Percentiles rank a stretch among this genome's conserved stretches.
phyloP scores from a whole-genome alignment of 805 yeast species.

The Saccharomyces mikatae region DNA sequence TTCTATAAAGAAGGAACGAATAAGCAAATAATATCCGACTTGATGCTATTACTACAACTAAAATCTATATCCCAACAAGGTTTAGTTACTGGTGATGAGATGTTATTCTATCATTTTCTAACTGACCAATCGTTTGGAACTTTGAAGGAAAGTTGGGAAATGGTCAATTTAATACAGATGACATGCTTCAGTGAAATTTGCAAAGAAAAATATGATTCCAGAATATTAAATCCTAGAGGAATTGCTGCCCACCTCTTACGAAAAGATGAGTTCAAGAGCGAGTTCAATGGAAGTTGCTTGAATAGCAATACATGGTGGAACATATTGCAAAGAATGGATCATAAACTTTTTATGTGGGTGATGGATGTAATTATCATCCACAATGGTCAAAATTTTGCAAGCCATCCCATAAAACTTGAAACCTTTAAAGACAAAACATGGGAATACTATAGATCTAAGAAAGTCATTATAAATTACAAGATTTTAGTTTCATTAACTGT shows the following conservation, averaged over 20 bases:
- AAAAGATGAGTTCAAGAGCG: conserved; percentile 24
- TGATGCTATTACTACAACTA: conserved; percentile 26
- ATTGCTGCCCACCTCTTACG: conserved; percentile 23
- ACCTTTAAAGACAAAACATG: conserved; percentile 14
- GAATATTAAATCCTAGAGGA: conserved; percentile 26
- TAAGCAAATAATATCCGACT: conserved; percentile 10
- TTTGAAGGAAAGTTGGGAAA: conserved; percentile 22
- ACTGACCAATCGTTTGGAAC: conserved; percentile 8
- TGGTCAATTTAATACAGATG: conserved; percentile 23
- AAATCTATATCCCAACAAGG: conserved; percentile 32
- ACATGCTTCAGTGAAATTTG: conserved; percentile 24
- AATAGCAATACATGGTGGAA: conserved; percentile 28
- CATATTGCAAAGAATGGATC: conserved; percentile 24
- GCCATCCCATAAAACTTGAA: conserved; percentile 21
- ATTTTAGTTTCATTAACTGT: conserved; percentile 33
- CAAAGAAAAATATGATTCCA: conserved; percentile 21
- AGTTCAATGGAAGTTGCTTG: conserved; percentile 18
- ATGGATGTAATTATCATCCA: conserved; percentile 24
- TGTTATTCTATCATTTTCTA: conserved; percentile 26
- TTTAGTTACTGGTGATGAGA: conserved; percentile 29
- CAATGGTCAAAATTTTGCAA: conserved; percentile 31
- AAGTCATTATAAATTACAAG: conserved; percentile 33
- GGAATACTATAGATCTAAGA: conserved; percentile 28
- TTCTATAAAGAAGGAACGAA: conserved; percentile 3
- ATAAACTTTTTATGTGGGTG: conserved; percentile 27